A percentile compares a stretch with the other conserved stretches of the same genome.
Evolutionary conservation across 176 grass and related monocot species (phyloP).

Genomic region (Olyra latifolia): DNA sequence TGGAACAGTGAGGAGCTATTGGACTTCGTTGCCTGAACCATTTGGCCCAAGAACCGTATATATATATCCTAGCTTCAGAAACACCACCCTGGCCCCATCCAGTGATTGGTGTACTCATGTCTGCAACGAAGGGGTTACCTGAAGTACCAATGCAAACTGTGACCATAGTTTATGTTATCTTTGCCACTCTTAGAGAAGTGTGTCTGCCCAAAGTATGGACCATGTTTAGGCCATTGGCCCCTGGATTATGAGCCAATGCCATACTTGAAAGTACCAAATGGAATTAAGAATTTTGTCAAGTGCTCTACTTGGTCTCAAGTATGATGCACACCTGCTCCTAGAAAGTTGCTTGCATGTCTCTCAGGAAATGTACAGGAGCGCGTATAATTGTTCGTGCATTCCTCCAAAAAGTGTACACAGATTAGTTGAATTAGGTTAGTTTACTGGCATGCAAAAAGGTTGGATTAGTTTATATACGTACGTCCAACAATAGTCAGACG

Average conservation of each 20-base stretch:
- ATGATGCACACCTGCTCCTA: conserved; percentile 27
- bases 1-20: conserved; percentile 30
- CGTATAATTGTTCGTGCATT: conserved; percentile 32
- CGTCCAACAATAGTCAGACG: not conserved
- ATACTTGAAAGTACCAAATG: conserved; percentile 29
- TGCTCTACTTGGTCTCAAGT: conserved; percentile 26
- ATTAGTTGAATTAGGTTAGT: conserved; percentile 1
- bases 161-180: conserved; percentile 34
- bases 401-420: conserved; percentile 16
- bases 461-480: not conserved
- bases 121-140: conserved; percentile 35
- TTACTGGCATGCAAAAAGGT: not conserved
- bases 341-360: conserved; percentile 45
- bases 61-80: conserved; percentile 26
- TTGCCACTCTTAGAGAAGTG: conserved; percentile 30
- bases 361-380: conserved; percentile 29
- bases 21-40: conserved; percentile 32
- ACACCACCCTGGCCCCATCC: conserved; percentile 16
- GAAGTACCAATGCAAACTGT: conserved; percentile 37
- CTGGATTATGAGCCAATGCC: conserved; percentile 49
- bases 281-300: conserved; percentile 41
- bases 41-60: conserved; percentile 42
- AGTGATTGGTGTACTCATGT: conserved; percentile 54
- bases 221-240: conserved; percentile 46
- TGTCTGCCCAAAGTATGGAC: conserved; percentile 46